Conservation (phyloP, 2,329 filamentous ascomycete genomes). For the Didymella sp. region DNA sequence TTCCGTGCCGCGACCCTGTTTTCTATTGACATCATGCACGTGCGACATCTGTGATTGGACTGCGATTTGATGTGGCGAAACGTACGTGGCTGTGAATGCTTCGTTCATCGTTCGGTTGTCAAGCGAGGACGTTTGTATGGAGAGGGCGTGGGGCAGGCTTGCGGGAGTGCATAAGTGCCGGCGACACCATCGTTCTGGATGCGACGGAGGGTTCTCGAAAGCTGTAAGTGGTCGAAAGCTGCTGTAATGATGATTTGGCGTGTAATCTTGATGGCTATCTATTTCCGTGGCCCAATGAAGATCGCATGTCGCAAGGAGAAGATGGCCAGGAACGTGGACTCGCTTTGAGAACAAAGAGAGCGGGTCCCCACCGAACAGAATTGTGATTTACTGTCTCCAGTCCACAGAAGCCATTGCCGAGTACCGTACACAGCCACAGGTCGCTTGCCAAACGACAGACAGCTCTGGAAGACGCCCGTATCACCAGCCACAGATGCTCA, state of each 20-base stretch:
- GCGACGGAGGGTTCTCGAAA: background rate
- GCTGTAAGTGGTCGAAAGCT: constrained; percentile 5
- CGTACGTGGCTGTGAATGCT: constrained; percentile 14
- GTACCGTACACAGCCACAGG: constrained; percentile 9
- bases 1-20: constrained; percentile 19
- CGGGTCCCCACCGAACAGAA: background rate
- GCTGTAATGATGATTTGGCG: constrained; percentile 12
- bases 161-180: constrained; percentile 11
- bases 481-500: background rate
- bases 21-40: constrained; percentile 8
- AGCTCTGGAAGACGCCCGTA: background rate
- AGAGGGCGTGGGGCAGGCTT: constrained; percentile 13
- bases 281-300: constrained; percentile 11
- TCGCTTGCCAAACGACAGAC: background rate
- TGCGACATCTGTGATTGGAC: constrained; percentile 11
- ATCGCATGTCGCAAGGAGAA: background rate
- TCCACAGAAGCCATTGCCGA: background rate
- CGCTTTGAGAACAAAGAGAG: background rate
- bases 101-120: constrained; percentile 8
- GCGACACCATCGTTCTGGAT: constrained; percentile 9
- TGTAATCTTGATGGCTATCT: constrained; percentile 1
- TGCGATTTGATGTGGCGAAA: constrained; percentile 5
- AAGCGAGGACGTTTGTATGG: constrained; percentile 18
- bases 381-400: background rate
- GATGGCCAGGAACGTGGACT: background rate